Evolutionary conservation across 75 land plant genomes (phyloP), one percentile per base, ranked within the genome.

Genomic region (Cupressus sempervirens): DNA sequence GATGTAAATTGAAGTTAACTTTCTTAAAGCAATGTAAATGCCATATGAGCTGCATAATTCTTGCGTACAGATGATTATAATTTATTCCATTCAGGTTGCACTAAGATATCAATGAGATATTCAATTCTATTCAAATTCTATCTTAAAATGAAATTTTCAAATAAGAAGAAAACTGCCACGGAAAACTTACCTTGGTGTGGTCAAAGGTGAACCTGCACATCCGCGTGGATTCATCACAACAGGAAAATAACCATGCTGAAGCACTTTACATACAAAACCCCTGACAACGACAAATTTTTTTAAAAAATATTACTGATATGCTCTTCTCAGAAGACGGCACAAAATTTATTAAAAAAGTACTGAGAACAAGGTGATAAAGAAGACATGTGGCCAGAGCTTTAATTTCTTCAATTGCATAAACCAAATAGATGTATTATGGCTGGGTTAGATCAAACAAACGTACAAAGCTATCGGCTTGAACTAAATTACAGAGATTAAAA

Each of bases 201-300:
- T 96, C 65, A 98, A 80, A 7, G 99, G 99, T 3, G 99, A 98
- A 15, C 95, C 92, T 73, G 93, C 99, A 86, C 96, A 98, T 7
- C 99, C 99, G 43, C 99, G 89, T 7, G 99, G 99, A 88, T 98
- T 98, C 92, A 98, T 87, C 7, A 98, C 96, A 50, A 98, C 84
- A 4, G 99, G 99, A 81, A 98, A 98, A 45, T 76, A 90, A 29
- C 99, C 99, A 65, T 85, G 80, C 30, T 73, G 72, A 30, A 95
- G 73, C 4, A 92, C 90, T 46, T 90, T 90, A 30, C 70, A 46
- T 36, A 91, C 97, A 84, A 95, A 95, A 41, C 15, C 62, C 89
- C 84, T 70, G 34, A 98, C 85, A 52, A 80, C 20, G 29, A 62
- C 5, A 62, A 62, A 62, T 23, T 23, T 62, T 62, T 7, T 23